Conservation (phyloP, 176 grass and related monocot species). For the Eleusine indica region DNA sequence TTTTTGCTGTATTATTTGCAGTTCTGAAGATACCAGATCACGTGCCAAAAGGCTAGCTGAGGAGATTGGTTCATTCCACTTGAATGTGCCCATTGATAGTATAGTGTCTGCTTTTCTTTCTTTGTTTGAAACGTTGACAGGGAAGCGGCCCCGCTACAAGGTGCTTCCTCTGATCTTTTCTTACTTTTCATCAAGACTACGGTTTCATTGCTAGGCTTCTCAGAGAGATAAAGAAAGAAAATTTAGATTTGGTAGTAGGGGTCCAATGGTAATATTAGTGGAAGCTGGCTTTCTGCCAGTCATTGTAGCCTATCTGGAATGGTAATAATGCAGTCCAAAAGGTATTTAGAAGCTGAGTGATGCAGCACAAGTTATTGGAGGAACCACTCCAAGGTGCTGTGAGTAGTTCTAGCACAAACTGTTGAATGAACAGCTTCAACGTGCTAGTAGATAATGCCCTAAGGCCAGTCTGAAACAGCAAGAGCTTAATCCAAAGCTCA, state of each 20-base stretch:
- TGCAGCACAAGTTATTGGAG: too few species aligned
- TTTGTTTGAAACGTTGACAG: conserved; percentile 82
- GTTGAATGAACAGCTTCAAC: too few species aligned
- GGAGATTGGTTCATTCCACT: conserved; percentile 88
- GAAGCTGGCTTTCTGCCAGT: not conserved
- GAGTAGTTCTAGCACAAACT: too few species aligned
- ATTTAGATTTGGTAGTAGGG: not conserved
- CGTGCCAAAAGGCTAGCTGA: conserved; percentile 79
- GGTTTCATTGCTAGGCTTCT: not conserved
- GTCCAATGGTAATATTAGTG: not conserved
- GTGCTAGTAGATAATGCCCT: too few species aligned
- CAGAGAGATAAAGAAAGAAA: not conserved
- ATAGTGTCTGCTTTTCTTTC: conserved; percentile 86
- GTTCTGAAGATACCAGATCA: conserved; percentile 88
- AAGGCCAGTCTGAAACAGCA: too few species aligned
- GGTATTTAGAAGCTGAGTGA: not conserved
- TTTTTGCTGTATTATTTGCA: conserved; percentile 38
- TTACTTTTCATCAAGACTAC: not conserved
- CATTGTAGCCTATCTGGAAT: not conserved
- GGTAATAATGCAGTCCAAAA: not conserved
- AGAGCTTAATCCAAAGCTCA: too few species aligned
- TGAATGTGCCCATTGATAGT: conserved; percentile 84
- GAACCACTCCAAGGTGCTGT: too few species aligned
- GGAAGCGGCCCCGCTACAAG: conserved; percentile 77
- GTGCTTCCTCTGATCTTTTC: conserved; percentile 39